phyloP scores from a whole-genome alignment of 352 stramenopile species.

The Globisporangium barbulae region DNA sequence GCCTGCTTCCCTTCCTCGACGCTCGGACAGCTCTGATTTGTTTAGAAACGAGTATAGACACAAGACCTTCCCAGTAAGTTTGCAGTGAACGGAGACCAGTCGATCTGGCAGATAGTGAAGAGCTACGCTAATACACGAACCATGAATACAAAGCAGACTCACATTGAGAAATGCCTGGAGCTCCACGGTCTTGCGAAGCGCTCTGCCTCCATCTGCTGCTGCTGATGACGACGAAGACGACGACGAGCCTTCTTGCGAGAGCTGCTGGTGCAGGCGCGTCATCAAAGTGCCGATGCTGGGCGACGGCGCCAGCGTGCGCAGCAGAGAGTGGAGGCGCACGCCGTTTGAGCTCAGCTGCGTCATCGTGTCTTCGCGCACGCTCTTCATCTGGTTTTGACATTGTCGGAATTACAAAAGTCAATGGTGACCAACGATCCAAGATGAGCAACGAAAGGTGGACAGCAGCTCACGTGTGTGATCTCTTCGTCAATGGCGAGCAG shows the following conservation, averaged over 20 bases:
- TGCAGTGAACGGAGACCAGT: constrained; percentile 21
- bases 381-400: constrained; percentile 32
- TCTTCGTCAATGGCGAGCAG: constrained; percentile 57
- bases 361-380: constrained; percentile 40
- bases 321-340: constrained; percentile 56
- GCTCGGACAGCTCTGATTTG: constrained; percentile 63
- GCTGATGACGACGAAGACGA: constrained; percentile 12
- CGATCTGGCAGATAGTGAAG: neutral
- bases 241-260: constrained; percentile 33
- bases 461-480: constrained; percentile 36
- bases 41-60: neutral
- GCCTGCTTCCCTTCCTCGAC: constrained; percentile 63
- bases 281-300: constrained; percentile 66
- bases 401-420: neutral
- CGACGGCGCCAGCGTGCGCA: constrained; percentile 56
- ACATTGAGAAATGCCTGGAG: constrained; percentile 66
- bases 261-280: constrained; percentile 70
- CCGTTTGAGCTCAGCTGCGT: constrained; percentile 56
- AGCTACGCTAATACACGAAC: constrained; percentile 6
- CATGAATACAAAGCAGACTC: constrained; percentile 14
- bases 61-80: constrained; percentile 16
- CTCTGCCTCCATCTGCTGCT: constrained; percentile 12
- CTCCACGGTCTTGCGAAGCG: constrained; percentile 58
- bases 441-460: neutral
- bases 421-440: neutral